These are phyloP conservation scores for Imleria badia DNA, from an alignment of 768 basidiomycete species.

Conservation along the genomic window DNA sequence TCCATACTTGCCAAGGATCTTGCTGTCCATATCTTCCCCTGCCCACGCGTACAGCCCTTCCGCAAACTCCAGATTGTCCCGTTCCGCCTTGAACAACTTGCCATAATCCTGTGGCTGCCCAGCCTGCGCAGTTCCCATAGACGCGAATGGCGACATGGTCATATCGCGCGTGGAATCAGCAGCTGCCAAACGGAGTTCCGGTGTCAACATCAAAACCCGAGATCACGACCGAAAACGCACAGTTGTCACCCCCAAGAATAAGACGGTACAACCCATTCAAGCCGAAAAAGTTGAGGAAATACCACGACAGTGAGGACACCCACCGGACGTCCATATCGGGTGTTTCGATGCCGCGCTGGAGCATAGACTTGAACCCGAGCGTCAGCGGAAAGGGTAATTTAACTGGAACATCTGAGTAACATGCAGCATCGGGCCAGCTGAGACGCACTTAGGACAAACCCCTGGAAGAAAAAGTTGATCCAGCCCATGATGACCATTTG, in stretches of 20 bases:
- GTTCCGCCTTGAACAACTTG: slow-evolving; percentile 89
- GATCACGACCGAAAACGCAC: slow-evolving; percentile 43
- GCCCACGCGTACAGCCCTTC: slow-evolving; percentile 85
- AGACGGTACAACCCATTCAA: slow-evolving; percentile 94
- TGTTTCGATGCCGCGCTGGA: slow-evolving; percentile 93
- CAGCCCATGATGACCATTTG: slow-evolving; percentile 99
- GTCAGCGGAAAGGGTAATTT: slow-evolving; percentile 97
- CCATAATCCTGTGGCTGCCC: slow-evolving; percentile 77
- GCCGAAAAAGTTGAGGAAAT: slow-evolving; percentile 98
- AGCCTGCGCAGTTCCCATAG: slow-evolving; percentile 44
- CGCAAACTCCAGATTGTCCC: slow-evolving; percentile 89
- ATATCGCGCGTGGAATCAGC: slow-evolving; percentile 80
- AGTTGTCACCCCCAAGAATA: slow-evolving; percentile 85
- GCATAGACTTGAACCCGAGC: slow-evolving; percentile 95
- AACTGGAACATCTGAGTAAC: slow-evolving; percentile 47
- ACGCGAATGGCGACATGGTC: slow-evolving; percentile 66
- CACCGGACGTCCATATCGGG: slow-evolving; percentile 97
- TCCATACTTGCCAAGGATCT: slow-evolving; percentile 77
- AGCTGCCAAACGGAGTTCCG: slow-evolving; percentile 42
- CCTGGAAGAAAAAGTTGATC: slow-evolving; percentile 99
- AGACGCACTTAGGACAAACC: slow-evolving; percentile 92
- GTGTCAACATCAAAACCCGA: slow-evolving; percentile 14
- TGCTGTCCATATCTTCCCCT: slow-evolving; percentile 75
- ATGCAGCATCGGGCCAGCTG: not conserved
- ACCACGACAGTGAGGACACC: slow-evolving; percentile 99